phyloP scores from a whole-genome alignment of 2,329 filamentous ascomycete genomes.

The Leptoxyphium fumago region DNA sequence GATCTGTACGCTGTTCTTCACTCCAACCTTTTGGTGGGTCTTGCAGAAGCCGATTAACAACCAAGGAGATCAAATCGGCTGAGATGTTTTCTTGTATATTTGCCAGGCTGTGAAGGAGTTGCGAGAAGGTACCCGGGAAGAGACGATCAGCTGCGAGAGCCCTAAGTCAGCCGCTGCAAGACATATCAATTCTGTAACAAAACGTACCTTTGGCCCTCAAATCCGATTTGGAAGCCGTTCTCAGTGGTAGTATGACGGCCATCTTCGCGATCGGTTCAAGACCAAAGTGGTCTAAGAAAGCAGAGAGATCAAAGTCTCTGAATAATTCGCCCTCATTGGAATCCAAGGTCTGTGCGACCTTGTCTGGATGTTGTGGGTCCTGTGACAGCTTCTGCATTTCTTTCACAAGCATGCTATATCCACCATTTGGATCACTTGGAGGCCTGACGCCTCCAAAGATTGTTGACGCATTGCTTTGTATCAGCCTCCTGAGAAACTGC shows the following conservation, averaged over 20 bases:
- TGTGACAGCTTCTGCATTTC: conserved; percentile 79
- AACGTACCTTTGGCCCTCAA: conserved; percentile 73
- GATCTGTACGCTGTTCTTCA: conserved; percentile 55
- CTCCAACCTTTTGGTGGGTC: conserved; percentile 78
- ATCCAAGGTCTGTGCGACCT: conserved; percentile 88
- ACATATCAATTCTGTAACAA: background rate
- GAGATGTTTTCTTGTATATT: conserved; percentile 52
- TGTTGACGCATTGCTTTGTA: conserved; percentile 78
- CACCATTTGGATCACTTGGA: conserved; percentile 50
- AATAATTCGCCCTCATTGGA: conserved; percentile 84
- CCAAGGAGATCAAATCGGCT: conserved; percentile 57
- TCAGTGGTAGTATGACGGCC: conserved; percentile 76
- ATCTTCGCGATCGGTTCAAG: conserved; percentile 79
- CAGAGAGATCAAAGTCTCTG: conserved; percentile 88
- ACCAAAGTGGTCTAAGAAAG: conserved; percentile 92
- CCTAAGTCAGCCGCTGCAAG: background rate
- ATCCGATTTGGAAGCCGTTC: conserved; percentile 63
- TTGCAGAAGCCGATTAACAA: conserved; percentile 76
- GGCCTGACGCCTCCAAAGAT: conserved; percentile 61
- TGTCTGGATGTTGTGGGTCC: conserved; percentile 68
- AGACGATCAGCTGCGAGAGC: conserved; percentile 64
- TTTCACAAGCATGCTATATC: conserved; percentile 64
- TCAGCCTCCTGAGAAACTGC: conserved; percentile 85
- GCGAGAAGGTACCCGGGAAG: conserved; percentile 61
- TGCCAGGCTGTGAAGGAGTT: conserved; percentile 64